phyloP scores from a whole-genome alignment of 768 basidiomycete species.

The Rhizopogon vinicolor region DNA sequence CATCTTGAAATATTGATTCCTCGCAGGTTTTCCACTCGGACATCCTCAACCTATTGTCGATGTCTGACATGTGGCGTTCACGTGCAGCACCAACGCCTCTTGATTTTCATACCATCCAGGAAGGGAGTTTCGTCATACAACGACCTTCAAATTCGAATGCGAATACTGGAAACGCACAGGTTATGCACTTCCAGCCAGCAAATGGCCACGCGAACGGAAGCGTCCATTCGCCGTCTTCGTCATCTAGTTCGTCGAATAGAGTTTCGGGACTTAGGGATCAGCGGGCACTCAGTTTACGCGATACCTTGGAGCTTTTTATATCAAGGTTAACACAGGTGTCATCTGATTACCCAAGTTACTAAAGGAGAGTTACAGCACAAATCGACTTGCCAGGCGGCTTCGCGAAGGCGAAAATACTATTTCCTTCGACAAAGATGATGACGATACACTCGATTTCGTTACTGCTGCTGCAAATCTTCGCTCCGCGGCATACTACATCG shows the following conservation, averaged over 20 bases:
- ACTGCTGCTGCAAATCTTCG: constrained; percentile 92
- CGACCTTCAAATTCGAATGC: constrained; percentile 17
- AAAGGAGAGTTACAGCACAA: constrained; percentile 48
- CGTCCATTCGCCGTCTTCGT: constrained; percentile 2
- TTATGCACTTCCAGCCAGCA: neutral
- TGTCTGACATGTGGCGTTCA: constrained; percentile 97
- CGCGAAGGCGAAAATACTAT: constrained; percentile 66
- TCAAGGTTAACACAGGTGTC: constrained; percentile 54
- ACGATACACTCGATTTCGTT: constrained; percentile 95
- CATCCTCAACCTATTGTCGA: constrained; percentile 81
- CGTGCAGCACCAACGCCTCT: constrained; percentile 84
- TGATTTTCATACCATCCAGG: constrained; percentile 70
- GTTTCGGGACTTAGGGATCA: constrained; percentile 71
- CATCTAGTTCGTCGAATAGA: constrained; percentile 8
- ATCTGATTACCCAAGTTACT: constrained; percentile 1
- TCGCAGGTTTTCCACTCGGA: constrained; percentile 82
- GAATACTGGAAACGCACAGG: constrained; percentile 8
- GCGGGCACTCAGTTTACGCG: constrained; percentile 65
- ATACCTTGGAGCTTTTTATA: constrained; percentile 80
- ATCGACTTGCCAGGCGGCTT: constrained; percentile 68
- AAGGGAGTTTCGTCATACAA: constrained; percentile 52
- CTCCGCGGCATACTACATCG: constrained; percentile 85
- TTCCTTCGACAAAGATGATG: constrained; percentile 96
- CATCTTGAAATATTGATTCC: neutral
- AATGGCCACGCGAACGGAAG: constrained; percentile 24